Evolutionary conservation across 345 rosid species (phyloP).

Genomic region (Cochlearia excelsa): DNA sequence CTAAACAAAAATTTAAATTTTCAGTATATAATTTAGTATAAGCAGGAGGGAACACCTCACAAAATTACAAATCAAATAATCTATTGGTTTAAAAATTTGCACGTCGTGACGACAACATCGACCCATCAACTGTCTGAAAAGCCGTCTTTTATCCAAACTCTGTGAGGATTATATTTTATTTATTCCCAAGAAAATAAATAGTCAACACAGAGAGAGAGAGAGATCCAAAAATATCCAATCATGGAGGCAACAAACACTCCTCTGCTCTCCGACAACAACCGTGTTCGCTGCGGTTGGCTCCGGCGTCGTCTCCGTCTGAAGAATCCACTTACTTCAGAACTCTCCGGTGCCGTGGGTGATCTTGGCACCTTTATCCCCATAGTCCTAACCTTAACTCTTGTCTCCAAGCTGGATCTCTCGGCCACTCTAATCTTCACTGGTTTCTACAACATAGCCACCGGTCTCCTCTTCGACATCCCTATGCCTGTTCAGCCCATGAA

Average conservation of each 20-base stretch:
- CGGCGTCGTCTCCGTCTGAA: slow-evolving; percentile 44
- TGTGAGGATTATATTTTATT: not conserved
- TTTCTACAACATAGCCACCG: slow-evolving; percentile 67
- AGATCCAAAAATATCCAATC: slow-evolving; percentile 4
- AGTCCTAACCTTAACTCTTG: slow-evolving; percentile 60
- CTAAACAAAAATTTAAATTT: no score
- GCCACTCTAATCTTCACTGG: slow-evolving; percentile 75
- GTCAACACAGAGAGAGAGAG: not conserved
- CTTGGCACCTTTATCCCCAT: slow-evolving; percentile 82
- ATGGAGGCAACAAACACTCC: slow-evolving; percentile 37
- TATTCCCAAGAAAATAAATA: not conserved
- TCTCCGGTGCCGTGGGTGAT: slow-evolving; percentile 86
- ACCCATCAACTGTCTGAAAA: slow-evolving; percentile 24
- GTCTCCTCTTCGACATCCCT: slow-evolving; percentile 76
- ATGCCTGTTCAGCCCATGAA: slow-evolving; percentile 93
- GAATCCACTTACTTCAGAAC: slow-evolving; percentile 49
- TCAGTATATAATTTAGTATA: no score
- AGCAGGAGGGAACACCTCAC: no score
- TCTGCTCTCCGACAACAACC: slow-evolving; percentile 30
- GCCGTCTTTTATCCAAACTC: slow-evolving; percentile 36
- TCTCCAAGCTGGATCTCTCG: slow-evolving; percentile 67
- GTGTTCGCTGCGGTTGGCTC: slow-evolving; percentile 37
- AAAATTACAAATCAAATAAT: not conserved
- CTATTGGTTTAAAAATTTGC: not conserved
- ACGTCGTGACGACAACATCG: not conserved